Conservation (phyloP, 331 rosid species). For the Quercus lobata region DNA sequence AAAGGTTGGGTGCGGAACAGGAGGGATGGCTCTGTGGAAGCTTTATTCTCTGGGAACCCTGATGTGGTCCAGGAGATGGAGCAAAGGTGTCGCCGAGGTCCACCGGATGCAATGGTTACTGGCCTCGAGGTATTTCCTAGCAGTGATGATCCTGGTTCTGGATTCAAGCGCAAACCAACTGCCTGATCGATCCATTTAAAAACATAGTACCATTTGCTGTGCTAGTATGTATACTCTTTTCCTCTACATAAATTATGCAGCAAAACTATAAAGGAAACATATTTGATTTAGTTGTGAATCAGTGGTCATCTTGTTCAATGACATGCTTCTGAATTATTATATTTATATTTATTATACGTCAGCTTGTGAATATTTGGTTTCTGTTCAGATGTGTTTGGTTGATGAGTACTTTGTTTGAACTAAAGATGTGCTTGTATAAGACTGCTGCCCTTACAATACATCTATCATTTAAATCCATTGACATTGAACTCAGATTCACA, state of each 20-base stretch:
- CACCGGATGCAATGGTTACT: conserved; percentile 65
- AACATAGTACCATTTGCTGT: background rate
- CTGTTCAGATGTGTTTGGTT: background rate
- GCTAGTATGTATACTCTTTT: background rate
- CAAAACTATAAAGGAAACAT: background rate
- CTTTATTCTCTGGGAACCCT: conserved; percentile 58
- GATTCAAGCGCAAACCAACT: conserved; percentile 55
- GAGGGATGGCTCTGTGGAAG: conserved; percentile 84
- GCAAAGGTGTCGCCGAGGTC: conserved; percentile 87
- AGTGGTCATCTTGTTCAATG: background rate
- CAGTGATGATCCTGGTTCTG: conserved; percentile 60
- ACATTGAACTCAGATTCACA: too few species aligned
- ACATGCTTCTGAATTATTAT: background rate
- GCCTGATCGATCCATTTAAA: conserved; percentile 33
- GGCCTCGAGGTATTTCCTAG: conserved; percentile 59
- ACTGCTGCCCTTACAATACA: too few species aligned
- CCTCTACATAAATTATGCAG: background rate
- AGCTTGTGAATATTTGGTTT: background rate
- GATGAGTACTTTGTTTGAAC: background rate
- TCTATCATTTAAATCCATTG: too few species aligned
- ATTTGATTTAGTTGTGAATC: background rate
- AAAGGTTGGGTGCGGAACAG: conserved; percentile 85
- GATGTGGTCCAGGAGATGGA: conserved; percentile 72
- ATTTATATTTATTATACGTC: background rate
- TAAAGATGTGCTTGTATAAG: background rate